Evolutionary conservation across 306 rosid species (phyloP), one percentile per base, ranked within the genome.

Genomic region (Castanospermum australe): DNA sequence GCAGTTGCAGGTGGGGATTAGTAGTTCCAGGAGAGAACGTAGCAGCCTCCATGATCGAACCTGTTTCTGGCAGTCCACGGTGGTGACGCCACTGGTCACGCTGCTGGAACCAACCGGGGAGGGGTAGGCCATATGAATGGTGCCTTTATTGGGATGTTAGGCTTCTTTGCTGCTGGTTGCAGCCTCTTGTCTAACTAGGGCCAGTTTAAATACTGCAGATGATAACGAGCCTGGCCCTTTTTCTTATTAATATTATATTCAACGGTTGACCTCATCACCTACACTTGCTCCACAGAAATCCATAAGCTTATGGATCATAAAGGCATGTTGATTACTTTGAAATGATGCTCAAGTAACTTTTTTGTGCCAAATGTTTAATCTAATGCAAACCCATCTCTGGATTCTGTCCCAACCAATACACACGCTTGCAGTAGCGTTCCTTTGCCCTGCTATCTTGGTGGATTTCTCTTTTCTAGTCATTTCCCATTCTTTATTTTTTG

Each of bases 11-110:
- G 87, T 86, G 13, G 99, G 99, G 81, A 91, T 92, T 39, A 94
- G 88, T 8, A 91, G 84, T 54, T 92, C 85, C 14, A 86, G 36
- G 35, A 94, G 88, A 13, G 92, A 89, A 60, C 97, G 97, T n/a
- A 94, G 92, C 5, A 94, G 83, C 76, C 91, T 85, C 97, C 97
- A 94, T 55, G 99, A 92, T 30, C 97, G 88, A 54, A 92, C 99
- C 86, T 94, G 95, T 51, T 92, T 94, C 17, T 94, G 95, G 85
- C 98, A 94, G 72, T 92, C 98, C 12, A 94, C 97, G 15, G 88
- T 71, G 75, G 92, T 89, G 76, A 91, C 87, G 4, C 81, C 81
- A 57, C 20, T 69, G 28, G 59, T 73, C 44, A 86, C 55, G 82
- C 18, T 84, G 76, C 81, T 59, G 13, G 66, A 77, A 48, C 85